Evolutionary conservation across 495 filamentous ascomycete species (phyloP).

Genomic region (Talaromyces thailandensis): DNA sequence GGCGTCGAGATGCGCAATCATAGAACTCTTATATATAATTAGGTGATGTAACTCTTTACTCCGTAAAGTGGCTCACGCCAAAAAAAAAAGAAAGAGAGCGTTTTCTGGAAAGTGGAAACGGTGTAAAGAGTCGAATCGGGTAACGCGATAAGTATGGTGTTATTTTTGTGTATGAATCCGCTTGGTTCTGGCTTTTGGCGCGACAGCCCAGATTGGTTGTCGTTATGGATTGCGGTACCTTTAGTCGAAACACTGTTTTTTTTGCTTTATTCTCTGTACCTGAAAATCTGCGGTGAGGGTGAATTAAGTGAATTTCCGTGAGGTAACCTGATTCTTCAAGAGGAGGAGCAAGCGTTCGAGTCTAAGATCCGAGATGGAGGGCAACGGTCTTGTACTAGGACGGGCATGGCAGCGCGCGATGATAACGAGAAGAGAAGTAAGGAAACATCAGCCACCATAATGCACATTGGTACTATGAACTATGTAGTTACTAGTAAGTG

Average conservation of each 20-base stretch:
- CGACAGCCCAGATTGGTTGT: not conserved
- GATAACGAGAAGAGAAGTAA: not conserved
- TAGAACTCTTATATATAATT: not conserved
- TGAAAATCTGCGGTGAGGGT: not conserved
- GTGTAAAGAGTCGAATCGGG: not conserved
- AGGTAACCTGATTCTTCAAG: not conserved
- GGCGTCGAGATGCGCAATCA: not conserved
- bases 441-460: not conserved
- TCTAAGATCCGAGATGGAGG: not conserved
- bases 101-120: not conserved
- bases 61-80: not conserved
- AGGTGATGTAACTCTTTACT: not conserved
- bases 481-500: too few species aligned
- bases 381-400: not conserved
- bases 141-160: not conserved
- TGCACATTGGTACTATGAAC: too few species aligned
- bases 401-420: not conserved
- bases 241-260: not conserved
- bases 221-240: too few species aligned
- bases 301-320: not conserved
- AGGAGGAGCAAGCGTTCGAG: not conserved
- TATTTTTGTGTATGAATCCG: not conserved
- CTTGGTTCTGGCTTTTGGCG: not conserved
- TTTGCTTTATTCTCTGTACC: not conserved
- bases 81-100: slow-evolving; percentile 6